Conservation (phyloP, 2,329 filamentous ascomycete species). For the Diaporthe sp. region DNA sequence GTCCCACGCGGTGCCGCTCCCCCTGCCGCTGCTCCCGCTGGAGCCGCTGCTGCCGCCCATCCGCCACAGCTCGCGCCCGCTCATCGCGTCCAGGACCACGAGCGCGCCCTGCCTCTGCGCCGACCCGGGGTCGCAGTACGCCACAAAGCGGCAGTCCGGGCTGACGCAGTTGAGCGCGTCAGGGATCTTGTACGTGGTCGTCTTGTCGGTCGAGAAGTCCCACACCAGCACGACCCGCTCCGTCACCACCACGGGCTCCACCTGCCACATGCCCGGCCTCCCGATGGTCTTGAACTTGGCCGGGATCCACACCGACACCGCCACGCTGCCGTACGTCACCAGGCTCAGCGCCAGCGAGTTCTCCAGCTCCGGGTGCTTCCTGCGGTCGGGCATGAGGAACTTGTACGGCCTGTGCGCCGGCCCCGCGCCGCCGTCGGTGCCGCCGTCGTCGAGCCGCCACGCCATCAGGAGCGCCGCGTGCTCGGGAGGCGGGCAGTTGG, state of each 20-base stretch:
- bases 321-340: constrained; percentile 53
- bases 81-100: constrained; percentile 55
- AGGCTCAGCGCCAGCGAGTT: constrained; percentile 55
- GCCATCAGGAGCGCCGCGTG: constrained; percentile 55
- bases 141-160: constrained; percentile 57
- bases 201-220: constrained; percentile 55
- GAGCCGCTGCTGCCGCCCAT: constrained; percentile 52
- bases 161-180: constrained; percentile 55
- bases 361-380: constrained; percentile 52
- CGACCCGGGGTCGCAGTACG: constrained; percentile 54
- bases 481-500: constrained; percentile 54
- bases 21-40: constrained; percentile 47
- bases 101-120: constrained; percentile 50
- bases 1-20: constrained; percentile 45
- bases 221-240: constrained; percentile 55
- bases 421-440: constrained; percentile 31
- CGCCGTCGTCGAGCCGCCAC: constrained; percentile 53
- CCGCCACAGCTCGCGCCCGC: constrained; percentile 54
- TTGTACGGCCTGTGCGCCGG: constrained; percentile 50
- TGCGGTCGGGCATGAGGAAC: constrained; percentile 53
- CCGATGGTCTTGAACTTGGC: constrained; percentile 53
- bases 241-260: constrained; percentile 50
- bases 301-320: constrained; percentile 58
- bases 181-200: constrained; percentile 55
- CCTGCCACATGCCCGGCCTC: constrained; percentile 50